These are phyloP conservation scores for Aspergillus mulundensis DNA, from an alignment of 495 filamentous ascomycete genomes.

Conservation along the genomic window DNA sequence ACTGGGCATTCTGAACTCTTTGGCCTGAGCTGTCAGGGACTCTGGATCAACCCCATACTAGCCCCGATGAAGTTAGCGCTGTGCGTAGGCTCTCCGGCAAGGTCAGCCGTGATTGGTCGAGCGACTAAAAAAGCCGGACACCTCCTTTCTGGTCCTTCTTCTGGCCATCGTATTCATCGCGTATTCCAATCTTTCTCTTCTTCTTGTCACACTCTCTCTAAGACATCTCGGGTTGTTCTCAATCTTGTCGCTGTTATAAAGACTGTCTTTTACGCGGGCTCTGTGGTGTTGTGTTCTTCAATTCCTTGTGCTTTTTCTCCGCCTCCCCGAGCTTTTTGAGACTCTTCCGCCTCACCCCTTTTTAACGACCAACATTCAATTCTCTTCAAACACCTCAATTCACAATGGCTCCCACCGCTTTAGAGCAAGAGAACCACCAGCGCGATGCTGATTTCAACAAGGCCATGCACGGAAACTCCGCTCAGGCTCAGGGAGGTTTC, in stretches of 20 bases:
- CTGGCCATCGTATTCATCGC: slow-evolving; percentile 16
- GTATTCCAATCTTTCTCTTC: slow-evolving; percentile 18
- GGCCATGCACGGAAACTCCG: slow-evolving; percentile 83
- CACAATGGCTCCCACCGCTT: slow-evolving; percentile 62
- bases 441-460: slow-evolving; percentile 95
- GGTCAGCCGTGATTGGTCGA: slow-evolving; percentile 16
- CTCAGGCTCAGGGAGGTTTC: slow-evolving; percentile 67
- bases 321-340: neutral
- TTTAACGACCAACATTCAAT: slow-evolving; percentile 10
- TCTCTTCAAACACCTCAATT: neutral
- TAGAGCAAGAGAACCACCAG: slow-evolving; percentile 80
- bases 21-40: neutral
- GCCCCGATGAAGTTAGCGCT: slow-evolving; percentile 4
- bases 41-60: slow-evolving; percentile 5
- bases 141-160: slow-evolving; percentile 27
- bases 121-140: slow-evolving; percentile 21
- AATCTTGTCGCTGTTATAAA: slow-evolving; percentile 5
- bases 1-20: neutral
- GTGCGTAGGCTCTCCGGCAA: slow-evolving; percentile 5
- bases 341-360: slow-evolving; percentile 9
- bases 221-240: slow-evolving; percentile 8
- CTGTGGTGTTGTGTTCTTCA: neutral
- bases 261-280: neutral
- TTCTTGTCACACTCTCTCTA: slow-evolving; percentile 8
- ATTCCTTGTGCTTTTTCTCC: neutral